Conservation (phyloP, 2,329 filamentous ascomycete species). For the Exophiala oligosperma region DNA sequence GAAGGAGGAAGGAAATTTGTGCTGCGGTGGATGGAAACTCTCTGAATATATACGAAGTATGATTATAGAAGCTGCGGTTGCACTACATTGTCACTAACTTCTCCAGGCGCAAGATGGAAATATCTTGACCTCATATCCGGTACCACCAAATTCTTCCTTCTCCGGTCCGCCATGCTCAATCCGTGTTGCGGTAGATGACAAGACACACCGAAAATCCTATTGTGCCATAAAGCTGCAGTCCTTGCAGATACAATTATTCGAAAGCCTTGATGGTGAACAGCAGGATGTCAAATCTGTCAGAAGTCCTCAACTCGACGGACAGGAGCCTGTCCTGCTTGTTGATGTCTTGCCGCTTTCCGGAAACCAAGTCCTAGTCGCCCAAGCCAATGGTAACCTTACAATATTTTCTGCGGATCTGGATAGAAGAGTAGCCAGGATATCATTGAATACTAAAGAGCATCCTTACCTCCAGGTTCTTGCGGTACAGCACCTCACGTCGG, state of each 20-base stretch:
- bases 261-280: slow-evolving; percentile 44
- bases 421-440: slow-evolving; percentile 2
- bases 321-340: slow-evolving; percentile 42
- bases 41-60: slow-evolving; percentile 63
- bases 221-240: slow-evolving; percentile 51
- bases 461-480: slow-evolving; percentile 21
- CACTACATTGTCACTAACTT: neutral
- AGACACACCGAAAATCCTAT: slow-evolving; percentile 56
- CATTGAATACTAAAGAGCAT: slow-evolving; percentile 6
- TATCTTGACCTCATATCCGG: slow-evolving; percentile 60
- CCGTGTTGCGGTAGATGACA: slow-evolving; percentile 49
- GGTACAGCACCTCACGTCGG: slow-evolving; percentile 20
- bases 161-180: slow-evolving; percentile 60
- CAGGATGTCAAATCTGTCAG: slow-evolving; percentile 23
- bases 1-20: slow-evolving; percentile 62
- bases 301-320: slow-evolving; percentile 33
- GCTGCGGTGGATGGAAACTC: slow-evolving; percentile 62
- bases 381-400: slow-evolving; percentile 45
- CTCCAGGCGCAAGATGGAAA: slow-evolving; percentile 60
- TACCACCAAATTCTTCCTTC: slow-evolving; percentile 61
- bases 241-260: slow-evolving; percentile 55
- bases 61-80: slow-evolving; percentile 7
- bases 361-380: slow-evolving; percentile 39
- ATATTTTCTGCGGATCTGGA: slow-evolving; percentile 39
- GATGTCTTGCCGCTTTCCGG: slow-evolving; percentile 19